Percentiles rank a stretch among this genome's conserved stretches.
These are phyloP conservation scores for Nemania serpens DNA, from an alignment of 2,329 filamentous ascomycete species.

Conservation along the genomic window DNA sequence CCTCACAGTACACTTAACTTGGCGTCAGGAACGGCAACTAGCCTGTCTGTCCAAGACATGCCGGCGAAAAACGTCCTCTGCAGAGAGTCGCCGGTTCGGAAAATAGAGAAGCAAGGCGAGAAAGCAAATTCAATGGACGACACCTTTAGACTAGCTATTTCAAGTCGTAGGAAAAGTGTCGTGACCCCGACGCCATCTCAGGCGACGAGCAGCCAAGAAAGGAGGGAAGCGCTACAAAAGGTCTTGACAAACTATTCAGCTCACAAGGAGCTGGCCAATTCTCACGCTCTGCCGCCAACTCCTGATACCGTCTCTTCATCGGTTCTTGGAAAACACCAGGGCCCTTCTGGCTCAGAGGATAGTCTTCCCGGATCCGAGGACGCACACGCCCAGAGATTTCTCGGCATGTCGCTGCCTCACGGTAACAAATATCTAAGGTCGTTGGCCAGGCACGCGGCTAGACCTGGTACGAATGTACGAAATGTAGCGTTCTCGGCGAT, in stretches of 20 bases:
- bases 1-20: slow-evolving; percentile 38
- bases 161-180: slow-evolving; percentile 30
- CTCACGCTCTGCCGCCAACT: slow-evolving; percentile 58
- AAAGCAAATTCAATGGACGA: slow-evolving; percentile 39
- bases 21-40: slow-evolving; percentile 41
- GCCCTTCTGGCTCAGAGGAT: slow-evolving; percentile 35
- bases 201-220: slow-evolving; percentile 49
- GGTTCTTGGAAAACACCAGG: slow-evolving; percentile 47
- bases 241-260: slow-evolving; percentile 55
- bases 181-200: slow-evolving; percentile 30
- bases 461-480: slow-evolving; percentile 27
- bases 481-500: slow-evolving; percentile 41
- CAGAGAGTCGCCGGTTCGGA: slow-evolving; percentile 55
- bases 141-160: slow-evolving; percentile 37
- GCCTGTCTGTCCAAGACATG: slow-evolving; percentile 45
- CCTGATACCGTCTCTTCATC: slow-evolving; percentile 64
- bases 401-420: slow-evolving; percentile 28
- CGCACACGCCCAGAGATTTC: slow-evolving; percentile 25
- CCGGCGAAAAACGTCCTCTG: slow-evolving; percentile 54
- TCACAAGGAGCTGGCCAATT: slow-evolving; percentile 47
- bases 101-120: slow-evolving; percentile 51
- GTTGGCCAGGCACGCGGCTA: slow-evolving; percentile 27
- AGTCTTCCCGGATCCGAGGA: slow-evolving; percentile 31
- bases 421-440: slow-evolving; percentile 38
- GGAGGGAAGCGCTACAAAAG: slow-evolving; percentile 52